Evolutionary conservation across 352 stramenopile species (phyloP).

Genomic region (Pythium pyrilobum): DNA sequence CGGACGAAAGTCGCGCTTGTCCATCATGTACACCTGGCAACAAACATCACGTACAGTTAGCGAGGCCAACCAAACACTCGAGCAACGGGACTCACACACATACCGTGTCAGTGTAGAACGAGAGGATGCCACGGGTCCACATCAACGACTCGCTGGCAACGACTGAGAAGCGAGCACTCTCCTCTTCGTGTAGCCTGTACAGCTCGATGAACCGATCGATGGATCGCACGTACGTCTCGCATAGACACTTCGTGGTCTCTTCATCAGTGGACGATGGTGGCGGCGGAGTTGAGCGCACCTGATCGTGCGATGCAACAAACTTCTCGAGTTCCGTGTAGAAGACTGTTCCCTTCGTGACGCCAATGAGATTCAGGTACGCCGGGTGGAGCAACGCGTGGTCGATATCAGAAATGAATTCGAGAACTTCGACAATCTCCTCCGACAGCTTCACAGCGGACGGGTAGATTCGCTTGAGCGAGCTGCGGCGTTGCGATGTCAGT

Average conservation of each 20-base stretch:
- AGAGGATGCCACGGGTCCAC: constrained; percentile 56
- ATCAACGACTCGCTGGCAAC: constrained; percentile 78
- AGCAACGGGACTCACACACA: not conserved
- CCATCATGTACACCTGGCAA: constrained; percentile 56
- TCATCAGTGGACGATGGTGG: constrained; percentile 12
- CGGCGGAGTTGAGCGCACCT: constrained; percentile 2
- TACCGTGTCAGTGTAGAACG: constrained; percentile 78
- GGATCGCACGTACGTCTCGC: constrained; percentile 61
- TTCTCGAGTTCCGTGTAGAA: constrained; percentile 55
- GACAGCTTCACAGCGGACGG: constrained; percentile 49
- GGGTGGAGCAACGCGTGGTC: constrained; percentile 56
- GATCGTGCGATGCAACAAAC: constrained; percentile 41
- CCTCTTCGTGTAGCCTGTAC: constrained; percentile 44
- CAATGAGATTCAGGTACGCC: constrained; percentile 55
- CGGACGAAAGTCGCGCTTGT: constrained; percentile 74
- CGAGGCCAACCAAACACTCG: no score
- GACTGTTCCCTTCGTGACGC: constrained; percentile 39
- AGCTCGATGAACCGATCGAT: constrained; percentile 67
- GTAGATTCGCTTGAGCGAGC: constrained; percentile 60
- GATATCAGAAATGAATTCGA: constrained; percentile 72
- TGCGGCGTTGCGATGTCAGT: not conserved
- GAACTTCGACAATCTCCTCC: constrained; percentile 59
- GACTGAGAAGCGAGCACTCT: constrained; percentile 44
- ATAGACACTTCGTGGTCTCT: constrained; percentile 46
- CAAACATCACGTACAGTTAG: not conserved